Conservation (phyloP, 352 stramenopile species). For the Phytopythium chamaehyphon region DNA sequence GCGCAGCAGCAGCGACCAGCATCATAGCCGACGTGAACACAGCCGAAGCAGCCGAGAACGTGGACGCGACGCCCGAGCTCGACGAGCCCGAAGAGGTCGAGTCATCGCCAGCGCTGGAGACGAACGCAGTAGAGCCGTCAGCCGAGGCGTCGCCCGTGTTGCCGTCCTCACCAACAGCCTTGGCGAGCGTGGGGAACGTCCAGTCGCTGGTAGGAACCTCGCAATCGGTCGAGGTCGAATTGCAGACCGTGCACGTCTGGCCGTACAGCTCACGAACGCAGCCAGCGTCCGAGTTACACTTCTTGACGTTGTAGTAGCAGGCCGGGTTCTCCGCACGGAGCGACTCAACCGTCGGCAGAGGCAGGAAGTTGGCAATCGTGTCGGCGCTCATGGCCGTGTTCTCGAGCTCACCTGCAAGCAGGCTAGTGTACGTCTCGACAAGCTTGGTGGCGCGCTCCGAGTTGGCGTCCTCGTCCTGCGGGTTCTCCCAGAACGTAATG, state of each 20-base stretch:
- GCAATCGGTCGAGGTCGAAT: constrained; percentile 27
- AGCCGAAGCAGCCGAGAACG: constrained; percentile 19
- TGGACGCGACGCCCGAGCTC: constrained; percentile 9
- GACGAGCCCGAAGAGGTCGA: constrained; percentile 5
- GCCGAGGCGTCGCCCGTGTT: constrained; percentile 35
- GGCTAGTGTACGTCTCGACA: constrained; percentile 50
- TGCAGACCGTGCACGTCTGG: constrained; percentile 62
- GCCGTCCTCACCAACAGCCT: constrained; percentile 46
- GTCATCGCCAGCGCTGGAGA: constrained; percentile 10
- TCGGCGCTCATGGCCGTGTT: constrained; percentile 30
- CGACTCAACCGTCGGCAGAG: constrained; percentile 43
- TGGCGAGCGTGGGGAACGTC: constrained; percentile 42
- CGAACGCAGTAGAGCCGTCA: constrained; percentile 21
- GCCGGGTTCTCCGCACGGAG: constrained; percentile 50
- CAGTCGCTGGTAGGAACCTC: constrained; percentile 35
- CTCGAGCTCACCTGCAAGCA: constrained; percentile 31
- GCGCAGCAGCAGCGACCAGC: constrained; percentile 19
- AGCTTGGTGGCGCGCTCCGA: constrained; percentile 38
- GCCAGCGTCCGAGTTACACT: constrained; percentile 46
- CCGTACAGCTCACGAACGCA: constrained; percentile 60
- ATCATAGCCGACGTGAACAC: constrained; percentile 23
- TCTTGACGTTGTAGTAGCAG: constrained; percentile 63
- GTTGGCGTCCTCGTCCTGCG: constrained; percentile 56
- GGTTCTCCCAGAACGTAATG: constrained; percentile 66
- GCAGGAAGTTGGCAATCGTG: constrained; percentile 39